phyloP scores from a whole-genome alignment of 2,329 filamentous ascomycete genomes.

The Lomentospora prolificans region DNA sequence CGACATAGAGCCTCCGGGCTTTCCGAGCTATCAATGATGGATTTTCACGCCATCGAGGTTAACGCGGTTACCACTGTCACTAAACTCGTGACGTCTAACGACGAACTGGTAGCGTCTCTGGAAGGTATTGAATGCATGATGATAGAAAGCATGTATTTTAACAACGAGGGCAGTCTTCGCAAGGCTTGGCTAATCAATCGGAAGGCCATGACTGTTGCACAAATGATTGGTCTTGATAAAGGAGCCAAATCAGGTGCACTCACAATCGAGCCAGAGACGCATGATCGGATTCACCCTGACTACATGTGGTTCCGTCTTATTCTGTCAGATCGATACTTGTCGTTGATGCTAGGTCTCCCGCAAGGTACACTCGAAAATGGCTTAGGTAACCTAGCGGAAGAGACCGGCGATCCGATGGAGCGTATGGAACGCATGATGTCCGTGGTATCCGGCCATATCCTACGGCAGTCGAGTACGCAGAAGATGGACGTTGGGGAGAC shows the following conservation, averaged over 20 bases:
- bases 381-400: conserved; percentile 12
- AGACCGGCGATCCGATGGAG: conserved; percentile 17
- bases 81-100: conserved; percentile 10
- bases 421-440: conserved; percentile 20
- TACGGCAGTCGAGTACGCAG: not conserved
- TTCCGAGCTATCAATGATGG: not conserved
- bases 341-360: conserved; percentile 29
- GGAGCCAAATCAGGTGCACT: not conserved
- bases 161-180: conserved; percentile 34
- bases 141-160: conserved; percentile 34
- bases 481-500: conserved; percentile 14
- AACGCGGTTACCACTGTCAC: not conserved
- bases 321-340: conserved; percentile 26
- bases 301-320: conserved; percentile 28
- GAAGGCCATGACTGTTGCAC: conserved; percentile 33
- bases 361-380: conserved; percentile 17
- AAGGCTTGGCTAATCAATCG: conserved; percentile 32
- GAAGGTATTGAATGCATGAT: conserved; percentile 42
- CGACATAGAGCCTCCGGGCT: not conserved
- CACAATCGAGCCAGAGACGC: not conserved
- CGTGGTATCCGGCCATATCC: not conserved
- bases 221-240: conserved; percentile 13
- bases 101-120: conserved; percentile 35
- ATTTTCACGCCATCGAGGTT: not conserved
- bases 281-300: not conserved